Evolutionary conservation across 768 basidiomycete species (phyloP).

Genomic region (Lactifluus rugatus): DNA sequence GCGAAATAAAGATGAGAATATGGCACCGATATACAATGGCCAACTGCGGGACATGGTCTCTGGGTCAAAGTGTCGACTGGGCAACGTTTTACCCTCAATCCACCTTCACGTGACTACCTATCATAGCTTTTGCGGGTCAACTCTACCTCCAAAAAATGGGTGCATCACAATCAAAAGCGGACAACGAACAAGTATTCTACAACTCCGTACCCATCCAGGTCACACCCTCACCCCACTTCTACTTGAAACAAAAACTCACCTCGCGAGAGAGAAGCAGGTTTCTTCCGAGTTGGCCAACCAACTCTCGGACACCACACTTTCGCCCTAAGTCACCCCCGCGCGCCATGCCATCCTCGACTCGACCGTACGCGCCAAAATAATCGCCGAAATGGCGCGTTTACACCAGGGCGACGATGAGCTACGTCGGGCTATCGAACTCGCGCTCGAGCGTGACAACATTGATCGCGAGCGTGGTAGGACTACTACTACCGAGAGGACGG

Average conservation of each 20-base stretch:
- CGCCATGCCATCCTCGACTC: constrained; percentile 68
- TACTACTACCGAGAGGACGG: constrained; percentile 20
- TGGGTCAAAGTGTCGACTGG: no score
- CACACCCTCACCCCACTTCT: not conserved
- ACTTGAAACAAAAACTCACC: no score
- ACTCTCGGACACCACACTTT: constrained; percentile 54
- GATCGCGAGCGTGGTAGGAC: constrained; percentile 58
- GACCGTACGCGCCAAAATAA: constrained; percentile 63
- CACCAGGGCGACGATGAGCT: constrained; percentile 50
- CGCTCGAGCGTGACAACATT: constrained; percentile 81
- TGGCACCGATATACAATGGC: constrained; percentile 19
- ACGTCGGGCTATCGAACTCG: constrained; percentile 55
- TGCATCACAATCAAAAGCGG: constrained; percentile 53
- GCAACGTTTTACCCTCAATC: no score
- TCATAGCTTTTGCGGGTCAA: no score
- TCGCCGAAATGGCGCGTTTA: constrained; percentile 54
- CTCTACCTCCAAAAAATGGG: constrained; percentile 38
- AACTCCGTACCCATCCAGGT: constrained; percentile 34
- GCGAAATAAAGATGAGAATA: constrained; percentile 33
- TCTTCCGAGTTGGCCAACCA: constrained; percentile 76
- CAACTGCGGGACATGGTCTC: not conserved
- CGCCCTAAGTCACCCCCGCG: constrained; percentile 50
- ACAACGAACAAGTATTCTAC: constrained; percentile 46
- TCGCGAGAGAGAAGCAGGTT: constrained; percentile 44
- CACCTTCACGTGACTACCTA: no score